Conservation (phyloP, 140 eudicot species). For the Anethum foeniculum region DNA sequence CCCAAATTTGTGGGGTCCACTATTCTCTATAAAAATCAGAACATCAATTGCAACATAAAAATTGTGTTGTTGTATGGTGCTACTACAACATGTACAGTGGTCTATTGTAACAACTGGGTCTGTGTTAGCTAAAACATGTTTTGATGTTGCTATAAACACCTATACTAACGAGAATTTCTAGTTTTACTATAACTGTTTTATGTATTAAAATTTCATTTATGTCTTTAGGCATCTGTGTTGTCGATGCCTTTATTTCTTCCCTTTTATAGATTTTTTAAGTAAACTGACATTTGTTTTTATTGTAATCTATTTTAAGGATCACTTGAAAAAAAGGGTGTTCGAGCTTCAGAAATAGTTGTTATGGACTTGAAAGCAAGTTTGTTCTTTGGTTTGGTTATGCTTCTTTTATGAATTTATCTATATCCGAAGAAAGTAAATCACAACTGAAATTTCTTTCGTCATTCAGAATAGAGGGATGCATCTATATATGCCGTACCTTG, state of each 20-base stretch:
- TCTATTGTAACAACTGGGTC: too few species aligned
- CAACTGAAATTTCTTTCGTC: conserved; percentile 1
- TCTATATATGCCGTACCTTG: conserved; percentile 94
- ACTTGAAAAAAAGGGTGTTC: conserved; percentile 91
- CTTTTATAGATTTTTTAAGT: not conserved
- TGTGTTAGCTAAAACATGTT: too few species aligned
- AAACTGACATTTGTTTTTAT: not conserved
- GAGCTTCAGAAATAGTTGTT: conserved; percentile 97
- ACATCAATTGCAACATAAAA: too few species aligned
- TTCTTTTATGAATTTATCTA: not conserved
- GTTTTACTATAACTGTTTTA: not conserved
- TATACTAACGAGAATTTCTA: too few species aligned
- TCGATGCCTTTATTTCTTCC: not conserved
- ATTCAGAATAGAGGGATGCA: conserved; percentile 92
- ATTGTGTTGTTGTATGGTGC: too few species aligned
- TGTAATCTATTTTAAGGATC: conserved; percentile 41
- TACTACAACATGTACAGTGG: too few species aligned
- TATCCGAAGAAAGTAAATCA: conserved; percentile 9
- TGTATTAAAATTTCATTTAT: too few species aligned
- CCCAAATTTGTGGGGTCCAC: too few species aligned
- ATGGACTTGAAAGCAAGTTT: conserved; percentile 99
- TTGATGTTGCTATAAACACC: too few species aligned
- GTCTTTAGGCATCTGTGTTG: not conserved
- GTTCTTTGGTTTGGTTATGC: not conserved
- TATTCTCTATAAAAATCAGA: too few species aligned